Conservation (phyloP, 345 rosid species). For the Crucihimalaya himalaica region DNA sequence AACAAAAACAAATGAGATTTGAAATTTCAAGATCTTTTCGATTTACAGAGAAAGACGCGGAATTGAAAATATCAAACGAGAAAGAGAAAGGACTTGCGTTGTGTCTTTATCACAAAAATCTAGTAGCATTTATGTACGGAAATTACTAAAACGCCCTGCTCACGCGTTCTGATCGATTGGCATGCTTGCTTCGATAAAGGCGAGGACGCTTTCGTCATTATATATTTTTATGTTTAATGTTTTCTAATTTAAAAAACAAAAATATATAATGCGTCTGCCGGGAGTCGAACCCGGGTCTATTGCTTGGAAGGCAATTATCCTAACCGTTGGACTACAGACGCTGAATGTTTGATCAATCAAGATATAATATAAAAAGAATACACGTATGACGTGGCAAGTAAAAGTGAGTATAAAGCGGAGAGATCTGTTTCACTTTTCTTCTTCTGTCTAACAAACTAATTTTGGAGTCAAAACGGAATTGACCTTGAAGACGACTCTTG, state of each 20-base stretch:
- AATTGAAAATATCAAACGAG: conserved; percentile 25
- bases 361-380: neutral
- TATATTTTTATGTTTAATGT: too few relatives aligned
- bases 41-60: conserved; percentile 29
- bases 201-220: neutral
- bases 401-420: neutral
- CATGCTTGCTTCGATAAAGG: neutral
- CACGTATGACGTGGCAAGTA: conserved; percentile 1
- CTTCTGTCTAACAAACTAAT: neutral
- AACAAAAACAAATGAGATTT: conserved; percentile 27
- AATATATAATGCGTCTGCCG: conserved; percentile 57
- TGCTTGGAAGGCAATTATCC: conserved; percentile 97
- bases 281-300: conserved; percentile 94
- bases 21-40: conserved; percentile 7
- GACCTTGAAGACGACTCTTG: conserved; percentile 18
- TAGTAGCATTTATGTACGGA: neutral
- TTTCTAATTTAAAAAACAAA: too few relatives aligned
- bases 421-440: neutral
- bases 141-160: conserved; percentile 11
- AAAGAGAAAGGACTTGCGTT: conserved; percentile 21
- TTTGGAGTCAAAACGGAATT: conserved; percentile 3
- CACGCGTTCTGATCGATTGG: neutral
- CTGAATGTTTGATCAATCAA: neutral
- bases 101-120: conserved; percentile 16
- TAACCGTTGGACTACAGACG: conserved; percentile 98